Evolutionary conservation across 768 basidiomycete species (phyloP), one percentile per base, ranked within the genome.

Genomic region (Auriscalpium orientale): DNA sequence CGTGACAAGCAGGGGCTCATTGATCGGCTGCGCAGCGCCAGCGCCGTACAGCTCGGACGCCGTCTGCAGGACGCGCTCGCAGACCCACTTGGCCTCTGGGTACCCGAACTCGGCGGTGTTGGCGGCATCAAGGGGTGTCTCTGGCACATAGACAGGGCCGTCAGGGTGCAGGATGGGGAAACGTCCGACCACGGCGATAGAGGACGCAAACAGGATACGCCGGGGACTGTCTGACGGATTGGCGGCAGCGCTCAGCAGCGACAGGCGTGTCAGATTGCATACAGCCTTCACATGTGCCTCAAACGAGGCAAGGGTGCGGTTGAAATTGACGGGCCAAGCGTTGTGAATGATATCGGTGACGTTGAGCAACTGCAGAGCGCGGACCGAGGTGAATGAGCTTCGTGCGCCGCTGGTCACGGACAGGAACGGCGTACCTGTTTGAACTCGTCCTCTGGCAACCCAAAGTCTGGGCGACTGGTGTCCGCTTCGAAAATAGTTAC

Each of bases 61-160:
- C 9, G 57, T 56, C 50, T 63, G 44, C 16, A 74, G 46, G 8
- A 74, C 53, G 21, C 64, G 57, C 53, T 75, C 73, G 40, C 70
- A 71, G 11, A 74, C 71, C 70, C 71, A 74, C 55, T 75, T 75
- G n/a, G 69, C 68, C 61, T 71, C 69, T 4, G 68, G 65, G 51
- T 71, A 71, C 12, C 70, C 70, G 43, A 70, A 66, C 35, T 66
- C 60, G 10, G 65, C 63, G 6, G 65, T 64, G 35, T 65, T 62
- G 1, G 45, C 54, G 6, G 71, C 66, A 21, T 65, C 66, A 18
- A 72, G 61, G n/a, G 62, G 57, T 12, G 48, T 61, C 57, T 74
- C 71, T 15, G 72, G 72, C 15, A 72, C 66, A 44, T 69, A 66
- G 35, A 61, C 55, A 1, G 70, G 65, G 0, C 66, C 68, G 5